Evolutionary conservation across 164 flowering plant genomes (phyloP), one percentile per base, ranked within the genome.

Genomic region (Magnolia sinica): DNA sequence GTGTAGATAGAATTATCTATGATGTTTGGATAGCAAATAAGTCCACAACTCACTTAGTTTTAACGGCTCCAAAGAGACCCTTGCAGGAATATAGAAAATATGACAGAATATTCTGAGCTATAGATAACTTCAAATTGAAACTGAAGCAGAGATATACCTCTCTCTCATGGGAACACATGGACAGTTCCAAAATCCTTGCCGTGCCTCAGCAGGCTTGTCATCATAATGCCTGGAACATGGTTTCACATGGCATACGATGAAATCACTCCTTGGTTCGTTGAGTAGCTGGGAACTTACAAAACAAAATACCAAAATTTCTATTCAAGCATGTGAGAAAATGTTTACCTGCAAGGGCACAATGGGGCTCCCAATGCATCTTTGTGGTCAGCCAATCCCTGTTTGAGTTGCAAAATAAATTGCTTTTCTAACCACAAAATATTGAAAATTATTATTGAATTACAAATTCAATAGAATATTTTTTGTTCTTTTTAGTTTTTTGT

Each of bases 131-230:
- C 8, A 19, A 70, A 24, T 68, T 50, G 16, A 71, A 27, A 73
- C 50, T 73, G 63, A 64, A 68, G 64, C 72, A 72, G 23, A 67
- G 52, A 68, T 64, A 20, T 88, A 93, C 99, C 99, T 95, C 79
- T 95, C 99, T 81, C 99, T 89, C 99, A 95, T 93, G 24, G 99
- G 99, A 70, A 95, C 99, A 82, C 99, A 95, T 72, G 99, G 99
- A 76, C 99, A 95, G 75, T 95, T 95, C 99, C 99, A 95, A 83
- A 95, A 95, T 23, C 99, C 99, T 83, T 95, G 99, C 61, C 84
- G 85, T 50, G 78, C 99, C 85, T 95, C 98, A 50, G 99, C 99
- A 80, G 88, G 82, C 79, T 95, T 93, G 81, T 95, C 99, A 85
- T 95, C 99, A 85, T 95, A 95, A 81, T 95, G 97, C 92, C 98